Conservation (phyloP, 2,329 filamentous ascomycete species). For the Berkeleyomyces basicola region DNA sequence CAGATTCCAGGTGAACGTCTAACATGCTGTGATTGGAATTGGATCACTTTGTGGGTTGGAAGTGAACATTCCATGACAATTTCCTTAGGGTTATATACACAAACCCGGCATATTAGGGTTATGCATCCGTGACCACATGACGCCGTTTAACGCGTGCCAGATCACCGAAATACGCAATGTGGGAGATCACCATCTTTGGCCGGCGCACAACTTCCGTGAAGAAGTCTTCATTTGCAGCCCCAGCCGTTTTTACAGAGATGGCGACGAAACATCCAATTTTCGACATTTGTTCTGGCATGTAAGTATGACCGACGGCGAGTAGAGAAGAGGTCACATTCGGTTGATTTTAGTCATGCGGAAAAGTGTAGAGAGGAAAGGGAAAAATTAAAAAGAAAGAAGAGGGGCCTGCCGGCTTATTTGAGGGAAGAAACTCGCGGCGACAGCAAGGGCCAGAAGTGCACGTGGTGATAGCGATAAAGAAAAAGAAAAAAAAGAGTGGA, state of each 20-base stretch:
- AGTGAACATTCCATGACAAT: too few relatives aligned
- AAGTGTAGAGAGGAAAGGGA: conserved; percentile 28
- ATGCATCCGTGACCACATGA: too few relatives aligned
- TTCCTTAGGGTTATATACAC: background rate
- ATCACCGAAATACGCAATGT: background rate
- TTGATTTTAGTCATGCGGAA: conserved; percentile 44
- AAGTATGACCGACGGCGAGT: conserved; percentile 42
- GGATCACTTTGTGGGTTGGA: too few relatives aligned
- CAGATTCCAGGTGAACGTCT: too few relatives aligned
- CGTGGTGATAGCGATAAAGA: background rate
- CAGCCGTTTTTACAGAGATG: background rate
- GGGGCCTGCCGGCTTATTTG: conserved; percentile 5
- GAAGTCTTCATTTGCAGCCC: background rate
- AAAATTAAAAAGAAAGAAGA: conserved; percentile 15
- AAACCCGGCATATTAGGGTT: background rate
- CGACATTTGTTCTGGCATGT: conserved; percentile 34
- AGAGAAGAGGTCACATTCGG: conserved; percentile 29
- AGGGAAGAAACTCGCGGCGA: background rate
- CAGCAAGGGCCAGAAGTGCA: background rate
- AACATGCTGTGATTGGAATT: too few relatives aligned
- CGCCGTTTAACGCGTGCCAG: too few relatives aligned
- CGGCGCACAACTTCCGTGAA: background rate
- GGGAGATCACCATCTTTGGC: conserved; percentile 7
- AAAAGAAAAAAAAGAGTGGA: background rate
- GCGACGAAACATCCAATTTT: conserved; percentile 6